Conservation (phyloP, 1,284 basidiomycete genomes). For the Sphagnurus paluster region DNA sequence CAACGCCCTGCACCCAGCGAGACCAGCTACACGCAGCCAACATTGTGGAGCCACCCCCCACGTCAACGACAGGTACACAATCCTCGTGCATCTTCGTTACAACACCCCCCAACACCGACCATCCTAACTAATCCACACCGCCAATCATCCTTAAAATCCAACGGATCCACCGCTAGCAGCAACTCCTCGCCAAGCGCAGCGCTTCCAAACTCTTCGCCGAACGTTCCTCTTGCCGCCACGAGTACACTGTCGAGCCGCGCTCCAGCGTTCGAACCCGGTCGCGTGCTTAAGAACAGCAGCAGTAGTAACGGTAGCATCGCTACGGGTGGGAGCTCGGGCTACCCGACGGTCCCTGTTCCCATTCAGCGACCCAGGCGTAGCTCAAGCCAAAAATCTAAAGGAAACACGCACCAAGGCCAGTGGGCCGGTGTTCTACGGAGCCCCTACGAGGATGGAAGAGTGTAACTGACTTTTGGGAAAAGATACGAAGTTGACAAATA, state of each 20-base stretch:
- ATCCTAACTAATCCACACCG: conserved; percentile 32
- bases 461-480: not conserved
- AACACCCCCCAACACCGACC: conserved; percentile 24
- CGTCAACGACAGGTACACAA: conserved; percentile 18
- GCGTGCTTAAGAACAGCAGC: conserved; percentile 14
- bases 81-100: conserved; percentile 27
- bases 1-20: conserved; percentile 14
- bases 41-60: conserved; percentile 15
- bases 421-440: conserved; percentile 6
- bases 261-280: conserved; percentile 49
- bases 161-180: too few relatives aligned
- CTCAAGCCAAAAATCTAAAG: conserved; percentile 5
- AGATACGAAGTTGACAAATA: not conserved
- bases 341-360: conserved; percentile 5
- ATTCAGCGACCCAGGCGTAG: conserved; percentile 17
- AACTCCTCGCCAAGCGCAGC: conserved; percentile 6
- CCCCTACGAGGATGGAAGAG: conserved; percentile 1
- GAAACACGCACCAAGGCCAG: conserved; percentile 1
- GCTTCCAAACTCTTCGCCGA: conserved; percentile 2
- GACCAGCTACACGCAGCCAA: conserved; percentile 12
- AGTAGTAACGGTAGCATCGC: too few relatives aligned
- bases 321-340: conserved; percentile 5
- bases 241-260: conserved; percentile 49
- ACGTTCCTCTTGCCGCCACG: not conserved
- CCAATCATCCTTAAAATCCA: conserved; percentile 30